These are phyloP conservation scores for Leishmania gerbilli DNA, from an alignment of 208 protist species.

Conservation along the genomic window DNA sequence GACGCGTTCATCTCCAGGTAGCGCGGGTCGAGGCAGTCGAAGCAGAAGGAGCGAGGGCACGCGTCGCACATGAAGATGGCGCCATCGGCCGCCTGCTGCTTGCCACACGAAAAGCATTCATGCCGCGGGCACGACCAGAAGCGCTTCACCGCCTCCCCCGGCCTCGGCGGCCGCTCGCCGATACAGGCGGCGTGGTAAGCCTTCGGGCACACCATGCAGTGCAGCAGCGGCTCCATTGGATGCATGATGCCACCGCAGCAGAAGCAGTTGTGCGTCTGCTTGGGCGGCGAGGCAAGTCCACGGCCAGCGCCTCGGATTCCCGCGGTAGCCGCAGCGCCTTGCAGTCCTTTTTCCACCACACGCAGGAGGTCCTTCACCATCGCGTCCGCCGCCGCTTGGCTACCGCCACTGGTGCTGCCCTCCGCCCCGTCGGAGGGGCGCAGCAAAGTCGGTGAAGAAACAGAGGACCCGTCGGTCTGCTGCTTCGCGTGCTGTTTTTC, in stretches of 20 bases:
- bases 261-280: slow-evolving; percentile 65
- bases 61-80: slow-evolving; percentile 85
- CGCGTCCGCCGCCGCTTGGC: slow-evolving; percentile 33
- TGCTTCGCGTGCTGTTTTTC: slow-evolving; percentile 9
- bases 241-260: slow-evolving; percentile 80
- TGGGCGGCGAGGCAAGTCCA: slow-evolving; percentile 10
- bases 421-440: not conserved
- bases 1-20: slow-evolving; percentile 75
- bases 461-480: not conserved
- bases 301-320: not conserved
- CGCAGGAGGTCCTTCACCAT: slow-evolving; percentile 57
- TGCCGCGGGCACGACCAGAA: slow-evolving; percentile 82
- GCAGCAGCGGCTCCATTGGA: slow-evolving; percentile 78
- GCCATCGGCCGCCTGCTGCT: slow-evolving; percentile 58
- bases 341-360: slow-evolving; percentile 48
- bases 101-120: slow-evolving; percentile 61
- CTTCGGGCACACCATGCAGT: slow-evolving; percentile 82
- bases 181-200: slow-evolving; percentile 84
- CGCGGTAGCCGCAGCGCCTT: slow-evolving; percentile 5
- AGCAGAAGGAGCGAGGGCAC: slow-evolving; percentile 84
- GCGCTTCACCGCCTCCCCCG: slow-evolving; percentile 39
- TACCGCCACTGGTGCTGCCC: not conserved
- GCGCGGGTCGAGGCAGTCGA: slow-evolving; percentile 82
- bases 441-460: slow-evolving; percentile 4
- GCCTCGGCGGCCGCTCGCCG: slow-evolving; percentile 40